Percentiles rank a stretch among this genome's conserved stretches.
phyloP scores from a whole-genome alignment of 2,329 filamentous ascomycete species.

The Penicillium sp. region DNA sequence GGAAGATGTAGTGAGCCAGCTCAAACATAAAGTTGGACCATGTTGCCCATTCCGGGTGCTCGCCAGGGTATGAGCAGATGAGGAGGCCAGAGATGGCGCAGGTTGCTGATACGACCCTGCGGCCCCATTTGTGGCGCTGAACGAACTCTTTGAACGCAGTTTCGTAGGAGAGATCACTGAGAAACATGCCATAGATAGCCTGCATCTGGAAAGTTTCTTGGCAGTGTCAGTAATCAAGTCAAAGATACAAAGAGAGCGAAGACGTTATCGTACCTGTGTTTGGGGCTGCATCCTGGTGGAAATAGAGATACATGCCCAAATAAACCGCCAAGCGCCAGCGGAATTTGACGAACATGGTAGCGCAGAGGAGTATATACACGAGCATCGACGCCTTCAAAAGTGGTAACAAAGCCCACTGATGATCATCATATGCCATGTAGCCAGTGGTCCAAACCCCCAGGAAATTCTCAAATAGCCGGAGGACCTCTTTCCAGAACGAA shows the following conservation, averaged over 20 bases:
- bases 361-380: constrained; percentile 54
- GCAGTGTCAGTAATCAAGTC: background rate
- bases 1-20: constrained; percentile 51
- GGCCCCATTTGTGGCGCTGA: constrained; percentile 37
- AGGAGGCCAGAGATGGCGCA: constrained; percentile 45
- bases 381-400: constrained; percentile 56
- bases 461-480: constrained; percentile 51
- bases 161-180: constrained; percentile 56
- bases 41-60: constrained; percentile 53
- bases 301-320: constrained; percentile 52
- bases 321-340: constrained; percentile 53
- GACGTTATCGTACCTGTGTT: constrained; percentile 49
- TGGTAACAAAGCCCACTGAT: constrained; percentile 59
- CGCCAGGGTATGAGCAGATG: constrained; percentile 55
- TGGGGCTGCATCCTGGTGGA: constrained; percentile 51
- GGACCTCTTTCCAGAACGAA: constrained; percentile 50
- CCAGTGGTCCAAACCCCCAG: constrained; percentile 56
- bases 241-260: background rate
- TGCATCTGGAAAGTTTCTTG: constrained; percentile 59
- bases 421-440: constrained; percentile 57
- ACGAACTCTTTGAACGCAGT: constrained; percentile 52
- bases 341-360: constrained; percentile 50
- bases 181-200: constrained; percentile 56
- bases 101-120: background rate
- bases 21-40: constrained; percentile 55